Base-by-base conservation (phyloP, 164 flowering plant species). In the Vitis riparia region DNA sequence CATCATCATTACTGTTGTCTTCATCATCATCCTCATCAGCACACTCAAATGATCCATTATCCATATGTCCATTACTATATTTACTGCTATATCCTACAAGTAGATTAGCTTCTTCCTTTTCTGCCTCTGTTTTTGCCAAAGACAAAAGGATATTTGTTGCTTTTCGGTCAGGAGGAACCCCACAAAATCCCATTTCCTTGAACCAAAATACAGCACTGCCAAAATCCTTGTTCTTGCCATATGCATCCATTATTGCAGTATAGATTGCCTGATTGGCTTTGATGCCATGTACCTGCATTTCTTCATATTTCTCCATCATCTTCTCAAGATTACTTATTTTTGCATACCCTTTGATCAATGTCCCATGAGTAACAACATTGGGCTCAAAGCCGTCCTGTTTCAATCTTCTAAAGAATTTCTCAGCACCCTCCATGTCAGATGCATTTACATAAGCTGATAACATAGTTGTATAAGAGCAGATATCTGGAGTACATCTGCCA, bases 391-490 rank as follows among this genome's bases (percentile, higher is more conserved):
- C 93, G 67, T 95, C 98, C 74, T 78, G 86, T 68, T 79, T 85
- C 48, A 95, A 29, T 71, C 91, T 78, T 67, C 37, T 76, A 78
- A 90, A 91, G 79, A 95, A 91, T 64, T 82, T 88, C 77, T 93
- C 97, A 11, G 98, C 99, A 63, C 99, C 97, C 11, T 90, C 98
- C 97, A 91, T 90, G 77, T 95, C 97, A 16, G 95, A 77, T 49
- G 97, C 95, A 83, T 95, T 95, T 17, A 95, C 89, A 75, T 89
- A 91, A 51, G 98, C 91, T 37, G 91, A 89, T 73, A 95, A 66
- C 99, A 96, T 89, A 17, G 94, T 96, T 32, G 98, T 88, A 62
- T 96, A 93, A 13, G 98, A 91, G 79, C 81, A 90, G 47, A 96
- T 77, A 76, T 96, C 97, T 13, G 95, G 99, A n/a, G 78, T 69